Evolutionary conservation across 225 moss, liverwort and hornwort genomes (phyloP), one percentile per base, ranked within the genome.

Genomic region (Physcomitrellopsis africana): DNA sequence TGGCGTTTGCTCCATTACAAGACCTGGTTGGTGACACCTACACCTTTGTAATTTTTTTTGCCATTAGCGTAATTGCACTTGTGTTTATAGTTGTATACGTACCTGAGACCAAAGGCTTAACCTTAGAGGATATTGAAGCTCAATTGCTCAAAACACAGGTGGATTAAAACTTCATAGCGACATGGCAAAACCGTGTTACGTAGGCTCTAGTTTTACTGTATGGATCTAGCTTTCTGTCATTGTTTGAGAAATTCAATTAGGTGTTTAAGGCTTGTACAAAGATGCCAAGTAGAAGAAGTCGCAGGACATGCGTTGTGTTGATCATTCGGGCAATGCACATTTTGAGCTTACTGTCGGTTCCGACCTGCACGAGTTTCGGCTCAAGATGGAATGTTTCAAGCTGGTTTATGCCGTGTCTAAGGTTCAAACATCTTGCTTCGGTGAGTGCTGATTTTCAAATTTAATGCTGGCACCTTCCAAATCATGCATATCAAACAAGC

Each of bases 21-120:
- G 86, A 89, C 56, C 68, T 91, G 45, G 77, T 97, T 49, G 96
- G 96, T 11, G 85, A 85, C 1, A 76, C 94, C 23, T 84, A 65
- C 62, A 92, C 94, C 16, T 97, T 97, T 52, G 42, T 89, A 64
- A 76, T 94, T 42, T 94, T 97, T 49, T 90, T 84, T 15, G 29
- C 89, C 2, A 70, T 97, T 51, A 89, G 85, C 20, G 56, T 92
- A 2, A 77, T 76, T 11, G 80, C 96, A 3, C 75, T 97, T 15
- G 29, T 73, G 20, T 97, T 97, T 62, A 83, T 94, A 3, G 42
- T 81, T 15, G 52, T 77, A 10, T 47, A 69, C 8, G 87, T 95
- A 46, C 94, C 94, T 22, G 94, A 95, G 78, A 95, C 94, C 12
- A 92, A 92, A 65, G 94, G 94, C 19, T 76, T 95, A 75, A 86